Evolutionary conservation across 139 green algal genomes (phyloP), one percentile per base, ranked within the genome.

Genomic region (Astrephomene gubernaculifera): DNA sequence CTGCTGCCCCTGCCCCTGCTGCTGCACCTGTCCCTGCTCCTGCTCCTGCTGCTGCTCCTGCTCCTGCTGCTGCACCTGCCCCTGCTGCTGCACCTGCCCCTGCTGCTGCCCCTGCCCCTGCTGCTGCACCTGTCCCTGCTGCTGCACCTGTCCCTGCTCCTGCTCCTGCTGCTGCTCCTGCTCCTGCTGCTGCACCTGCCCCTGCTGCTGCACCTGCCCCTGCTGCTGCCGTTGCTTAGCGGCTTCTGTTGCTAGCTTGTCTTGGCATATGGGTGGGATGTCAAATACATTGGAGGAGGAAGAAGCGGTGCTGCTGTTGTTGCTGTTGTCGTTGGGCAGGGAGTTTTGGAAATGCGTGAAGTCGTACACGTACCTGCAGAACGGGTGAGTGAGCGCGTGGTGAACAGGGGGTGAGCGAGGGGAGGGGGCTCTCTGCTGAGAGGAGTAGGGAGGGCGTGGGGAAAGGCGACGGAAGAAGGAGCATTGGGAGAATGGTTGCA

Each of bases 291-390:
- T 54, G 35, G 53, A 67, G 35, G 73, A n/a, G n/a, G n/a, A n/a
- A n/a, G n/a, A n/a, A n/a, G n/a, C n/a, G n/a, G n/a, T n/a, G n/a
- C n/a, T n/a, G n/a, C n/a, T n/a, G n/a, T n/a, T n/a, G n/a, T n/a
- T n/a, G n/a, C n/a, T n/a, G n/a, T n/a, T 33, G 75, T 82, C 43
- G 76, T 33, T 44, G 14, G 76, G 76, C 38, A 78, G 63, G 1
- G 19, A 22, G 22, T 44, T 2, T 49, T 76, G 17, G 41, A 78
- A 85, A 44, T 57, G 33, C 36, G 39, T 88, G 81, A 87, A 90
- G 25, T 83, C 68, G 69, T 88, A 88, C 35, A 85, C 39, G 82
- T 90, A 90, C 87, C 86, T 82, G 39, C 57, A 8, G 45, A n/a
- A 24, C 57, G 57, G 57, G 14, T 25, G 49, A 12, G 49, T 25